These are phyloP conservation scores for Sequoiadendron giganteum DNA, from an alignment of 75 land plant genomes.

Conservation along the genomic window DNA sequence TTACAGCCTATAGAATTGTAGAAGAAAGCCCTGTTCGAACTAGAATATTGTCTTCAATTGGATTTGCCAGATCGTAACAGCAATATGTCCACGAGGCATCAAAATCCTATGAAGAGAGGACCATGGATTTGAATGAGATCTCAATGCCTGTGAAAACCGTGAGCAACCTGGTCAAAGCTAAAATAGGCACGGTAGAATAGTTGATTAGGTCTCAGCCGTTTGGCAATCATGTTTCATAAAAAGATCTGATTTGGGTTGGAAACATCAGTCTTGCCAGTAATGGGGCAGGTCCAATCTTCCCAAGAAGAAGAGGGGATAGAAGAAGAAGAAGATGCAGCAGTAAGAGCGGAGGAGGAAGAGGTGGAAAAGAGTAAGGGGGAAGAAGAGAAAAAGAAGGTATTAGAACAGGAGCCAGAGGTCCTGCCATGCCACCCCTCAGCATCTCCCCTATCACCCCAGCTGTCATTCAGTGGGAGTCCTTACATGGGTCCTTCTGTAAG, in stretches of 20 bases:
- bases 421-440: slow-evolving; percentile 76
- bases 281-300: slow-evolving; percentile 12
- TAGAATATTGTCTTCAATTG: not conserved
- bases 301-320: not conserved
- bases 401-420: slow-evolving; percentile 83
- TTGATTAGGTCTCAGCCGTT: not conserved
- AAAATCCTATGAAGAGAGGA: not conserved
- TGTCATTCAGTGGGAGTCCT: slow-evolving; percentile 63
- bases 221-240: not conserved
- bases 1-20: not conserved
- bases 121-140: not conserved
- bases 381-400: slow-evolving; percentile 36
- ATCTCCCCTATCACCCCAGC: slow-evolving; percentile 82
- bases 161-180: not conserved
- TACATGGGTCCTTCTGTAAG: slow-evolving; percentile 54
- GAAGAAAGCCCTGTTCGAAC: not conserved
- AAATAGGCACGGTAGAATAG: not conserved
- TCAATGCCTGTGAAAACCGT: not conserved
- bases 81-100: not conserved
- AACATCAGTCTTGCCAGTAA: not conserved
- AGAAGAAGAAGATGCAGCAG: slow-evolving; percentile 3
- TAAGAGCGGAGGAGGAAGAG: not conserved
- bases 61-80: not conserved
- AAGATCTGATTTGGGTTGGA: not conserved
- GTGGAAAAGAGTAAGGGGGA: not conserved